Percentiles rank a stretch among this genome's conserved stretches.
Evolutionary conservation across 2,329 filamentous ascomycete genomes (phyloP).

Genomic region (Stemphylium beticola): DNA sequence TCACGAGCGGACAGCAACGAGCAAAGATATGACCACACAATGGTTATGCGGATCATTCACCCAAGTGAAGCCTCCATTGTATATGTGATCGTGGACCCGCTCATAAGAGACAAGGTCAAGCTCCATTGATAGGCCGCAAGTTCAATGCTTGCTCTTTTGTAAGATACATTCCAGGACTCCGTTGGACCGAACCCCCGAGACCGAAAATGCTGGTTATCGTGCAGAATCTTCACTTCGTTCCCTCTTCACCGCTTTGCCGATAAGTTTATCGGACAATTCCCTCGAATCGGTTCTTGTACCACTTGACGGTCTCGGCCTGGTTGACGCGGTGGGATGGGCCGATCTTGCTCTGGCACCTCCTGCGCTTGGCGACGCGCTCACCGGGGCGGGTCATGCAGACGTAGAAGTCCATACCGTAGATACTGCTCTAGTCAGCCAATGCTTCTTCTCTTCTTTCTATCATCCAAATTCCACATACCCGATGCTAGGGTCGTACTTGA

Average conservation of each 20-base stretch:
- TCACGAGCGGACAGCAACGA: slow-evolving; percentile 27
- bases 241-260: slow-evolving; percentile 28
- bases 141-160: slow-evolving; percentile 49
- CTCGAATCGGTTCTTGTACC: slow-evolving; percentile 96
- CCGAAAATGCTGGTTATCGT: slow-evolving; percentile 47
- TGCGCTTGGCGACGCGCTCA: slow-evolving; percentile 95
- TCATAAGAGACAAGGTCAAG: slow-evolving; percentile 46
- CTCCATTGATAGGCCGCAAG: slow-evolving; percentile 56
- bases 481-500: slow-evolving; percentile 69
- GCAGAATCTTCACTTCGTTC: slow-evolving; percentile 43
- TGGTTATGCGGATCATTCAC: slow-evolving; percentile 65
- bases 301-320: slow-evolving; percentile 95
- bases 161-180: slow-evolving; percentile 51
- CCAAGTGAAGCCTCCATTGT: slow-evolving; percentile 66
- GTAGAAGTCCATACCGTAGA: slow-evolving; percentile 96
- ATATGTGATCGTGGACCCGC: slow-evolving; percentile 51
- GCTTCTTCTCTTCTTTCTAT: not conserved
- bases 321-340: slow-evolving; percentile 91
- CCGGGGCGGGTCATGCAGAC: slow-evolving; percentile 99
- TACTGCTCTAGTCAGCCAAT: slow-evolving; percentile 41
- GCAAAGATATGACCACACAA: slow-evolving; percentile 54
- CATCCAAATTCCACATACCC: slow-evolving; percentile 35
- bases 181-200: slow-evolving; percentile 47
- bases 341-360: slow-evolving; percentile 85
- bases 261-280: slow-evolving; percentile 93